Evolutionary conservation across 2,329 filamentous ascomycete genomes (phyloP).

Genomic region (Pseudopyricularia javanii): DNA sequence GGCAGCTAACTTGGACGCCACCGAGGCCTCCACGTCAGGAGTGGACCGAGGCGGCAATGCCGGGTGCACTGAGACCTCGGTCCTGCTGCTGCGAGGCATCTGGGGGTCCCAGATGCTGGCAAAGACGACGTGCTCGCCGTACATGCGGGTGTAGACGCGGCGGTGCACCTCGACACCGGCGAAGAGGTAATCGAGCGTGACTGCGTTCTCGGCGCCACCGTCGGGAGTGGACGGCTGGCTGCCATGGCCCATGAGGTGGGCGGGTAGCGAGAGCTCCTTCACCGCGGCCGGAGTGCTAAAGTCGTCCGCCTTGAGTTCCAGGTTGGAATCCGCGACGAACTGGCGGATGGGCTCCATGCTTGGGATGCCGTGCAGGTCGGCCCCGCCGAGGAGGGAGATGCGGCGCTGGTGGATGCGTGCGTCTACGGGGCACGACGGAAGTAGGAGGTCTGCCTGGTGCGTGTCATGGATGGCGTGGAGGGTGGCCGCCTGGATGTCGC

Average conservation of each 20-base stretch:
- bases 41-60: not conserved
- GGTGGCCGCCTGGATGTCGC: constrained; percentile 11
- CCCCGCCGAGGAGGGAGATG: constrained; percentile 8
- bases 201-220: not conserved
- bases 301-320: constrained; percentile 35
- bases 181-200: constrained; percentile 27
- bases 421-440: constrained; percentile 34
- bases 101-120: constrained; percentile 31
- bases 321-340: constrained; percentile 30
- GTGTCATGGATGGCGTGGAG: constrained; percentile 25
- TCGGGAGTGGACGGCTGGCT: not conserved
- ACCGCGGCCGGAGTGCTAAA: constrained; percentile 28
- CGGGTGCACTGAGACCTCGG: not conserved
- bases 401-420: constrained; percentile 29
- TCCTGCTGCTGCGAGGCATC: constrained; percentile 22
- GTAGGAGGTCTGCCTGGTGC: constrained; percentile 28
- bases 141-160: constrained; percentile 26
- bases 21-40: not conserved
- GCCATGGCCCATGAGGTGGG: not conserved
- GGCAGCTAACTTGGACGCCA: not conserved
- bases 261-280: not conserved
- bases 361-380: not conserved
- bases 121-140: constrained; percentile 34
- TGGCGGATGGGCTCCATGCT: constrained; percentile 20
- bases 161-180: constrained; percentile 40